Percentiles rank a stretch among this genome's conserved stretches.
Conservation (phyloP, 495 filamentous ascomycete species). For the Talaromyces nanjingensis region DNA sequence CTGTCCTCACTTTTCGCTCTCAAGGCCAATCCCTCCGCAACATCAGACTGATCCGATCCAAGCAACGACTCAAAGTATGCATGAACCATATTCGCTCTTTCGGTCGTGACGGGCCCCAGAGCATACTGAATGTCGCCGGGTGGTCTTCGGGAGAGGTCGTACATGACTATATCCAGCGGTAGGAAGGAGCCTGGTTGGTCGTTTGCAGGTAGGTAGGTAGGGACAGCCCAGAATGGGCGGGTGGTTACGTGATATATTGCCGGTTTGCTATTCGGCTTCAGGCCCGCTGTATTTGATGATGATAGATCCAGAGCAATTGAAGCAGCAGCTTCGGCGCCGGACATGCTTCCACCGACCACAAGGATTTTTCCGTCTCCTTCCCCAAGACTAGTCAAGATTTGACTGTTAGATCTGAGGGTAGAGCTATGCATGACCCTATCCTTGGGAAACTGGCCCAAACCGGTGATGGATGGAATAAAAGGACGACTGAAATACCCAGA, state of each 20-base stretch:
- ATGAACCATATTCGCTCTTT: conserved; percentile 46
- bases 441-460: conserved; percentile 19
- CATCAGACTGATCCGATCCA: conserved; percentile 52
- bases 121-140: conserved; percentile 47
- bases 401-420: conserved; percentile 15
- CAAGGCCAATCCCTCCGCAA: conserved; percentile 15
- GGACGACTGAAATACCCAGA: conserved; percentile 70
- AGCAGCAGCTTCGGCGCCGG: conserved; percentile 68
- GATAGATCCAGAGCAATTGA: conserved; percentile 65
- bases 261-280: conserved; percentile 24
- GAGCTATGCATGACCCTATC: conserved; percentile 57
- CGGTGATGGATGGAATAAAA: conserved; percentile 41
- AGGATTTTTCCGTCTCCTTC: conserved; percentile 52
- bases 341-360: conserved; percentile 79
- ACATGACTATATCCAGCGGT: conserved; percentile 69
- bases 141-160: conserved; percentile 58
- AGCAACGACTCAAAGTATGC: conserved; percentile 46
- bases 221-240: conserved; percentile 66
- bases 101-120: conserved; percentile 49
- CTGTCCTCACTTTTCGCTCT: conserved; percentile 14
- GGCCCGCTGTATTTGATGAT: conserved; percentile 36
- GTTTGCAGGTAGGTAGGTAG: conserved; percentile 49
- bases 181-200: conserved; percentile 49
- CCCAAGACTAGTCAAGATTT: not conserved
- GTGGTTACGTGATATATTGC: conserved; percentile 60